These are phyloP conservation scores for Parastagonospora nodorum DNA, from an alignment of 2,329 filamentous ascomycete genomes.

Conservation along the genomic window DNA sequence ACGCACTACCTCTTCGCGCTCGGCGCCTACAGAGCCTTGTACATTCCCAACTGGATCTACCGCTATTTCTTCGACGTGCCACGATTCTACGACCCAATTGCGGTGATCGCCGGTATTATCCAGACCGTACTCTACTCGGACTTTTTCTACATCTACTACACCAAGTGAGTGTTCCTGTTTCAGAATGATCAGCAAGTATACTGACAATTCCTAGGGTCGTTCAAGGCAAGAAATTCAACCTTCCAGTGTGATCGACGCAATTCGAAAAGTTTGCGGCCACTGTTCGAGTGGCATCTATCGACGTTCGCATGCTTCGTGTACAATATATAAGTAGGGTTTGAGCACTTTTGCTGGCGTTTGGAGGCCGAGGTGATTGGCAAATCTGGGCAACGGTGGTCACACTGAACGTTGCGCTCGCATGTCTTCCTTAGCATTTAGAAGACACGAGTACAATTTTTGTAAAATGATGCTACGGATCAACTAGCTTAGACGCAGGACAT, in stretches of 20 bases:
- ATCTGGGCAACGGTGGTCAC: neutral
- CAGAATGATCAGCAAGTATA: neutral
- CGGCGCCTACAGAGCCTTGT: slow-evolving; percentile 87
- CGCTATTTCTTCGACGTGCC: slow-evolving; percentile 76
- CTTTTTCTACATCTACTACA: slow-evolving; percentile 99
- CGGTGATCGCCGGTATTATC: slow-evolving; percentile 84
- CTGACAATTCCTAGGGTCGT: slow-evolving; percentile 48
- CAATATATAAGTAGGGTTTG: slow-evolving; percentile 10
- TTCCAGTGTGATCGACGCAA: slow-evolving; percentile 50
- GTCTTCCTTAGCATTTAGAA: too few species aligned
- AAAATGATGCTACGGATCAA: too few species aligned
- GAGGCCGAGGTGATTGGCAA: neutral
- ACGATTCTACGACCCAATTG: slow-evolving; percentile 79
- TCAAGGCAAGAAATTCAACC: slow-evolving; percentile 60
- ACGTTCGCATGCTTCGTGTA: slow-evolving; percentile 13
- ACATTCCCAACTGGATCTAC: slow-evolving; percentile 99
- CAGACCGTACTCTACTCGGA: slow-evolving; percentile 97
- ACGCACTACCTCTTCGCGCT: slow-evolving; percentile 97
- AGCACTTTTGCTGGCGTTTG: slow-evolving; percentile 8
- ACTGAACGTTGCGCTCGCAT: neutral
- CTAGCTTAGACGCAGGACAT: too few species aligned
- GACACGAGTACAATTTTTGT: too few species aligned
- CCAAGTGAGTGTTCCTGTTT: slow-evolving; percentile 65
- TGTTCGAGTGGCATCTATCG: slow-evolving; percentile 4
- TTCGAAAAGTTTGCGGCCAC: neutral